Conservation (phyloP, 176 grass and related monocot species). For the Oryza glumipatula region DNA sequence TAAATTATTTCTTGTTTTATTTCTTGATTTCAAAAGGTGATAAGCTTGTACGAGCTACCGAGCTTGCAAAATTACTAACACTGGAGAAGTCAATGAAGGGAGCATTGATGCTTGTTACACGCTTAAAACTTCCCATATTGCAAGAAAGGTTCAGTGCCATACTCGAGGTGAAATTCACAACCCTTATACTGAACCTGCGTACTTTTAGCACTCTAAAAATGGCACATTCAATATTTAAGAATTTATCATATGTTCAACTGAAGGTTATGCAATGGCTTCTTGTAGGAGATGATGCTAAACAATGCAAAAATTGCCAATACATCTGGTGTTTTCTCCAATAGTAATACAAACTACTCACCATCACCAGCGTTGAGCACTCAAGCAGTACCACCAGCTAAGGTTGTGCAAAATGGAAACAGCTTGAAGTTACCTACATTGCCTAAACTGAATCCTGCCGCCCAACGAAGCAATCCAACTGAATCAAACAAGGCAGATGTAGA, state of each 20-base stretch:
- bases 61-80: conserved; percentile 75
- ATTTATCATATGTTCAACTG: conserved; percentile 13
- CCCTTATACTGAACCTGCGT: conserved; percentile 12
- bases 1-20: conserved; percentile 9
- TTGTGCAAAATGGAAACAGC: conserved; percentile 30
- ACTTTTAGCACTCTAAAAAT: conserved; percentile 15
- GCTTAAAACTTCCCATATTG: conserved; percentile 83
- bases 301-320: conserved; percentile 29
- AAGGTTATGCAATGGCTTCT: conserved; percentile 34
- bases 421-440: conserved; percentile 25
- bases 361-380: conserved; percentile 12
- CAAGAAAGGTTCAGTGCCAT: conserved; percentile 86
- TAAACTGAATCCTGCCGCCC: conserved; percentile 4
- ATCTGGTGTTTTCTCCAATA: conserved; percentile 19
- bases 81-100: conserved; percentile 92
- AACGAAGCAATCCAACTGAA: conserved; percentile 29
- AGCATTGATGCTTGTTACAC: conserved; percentile 85
- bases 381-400: conserved; percentile 15
- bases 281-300: conserved; percentile 81
- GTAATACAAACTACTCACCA: conserved; percentile 27
- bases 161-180: conserved; percentile 63
- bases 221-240: not conserved
- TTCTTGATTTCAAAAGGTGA: conserved; percentile 66
- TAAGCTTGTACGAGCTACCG: conserved; percentile 82
- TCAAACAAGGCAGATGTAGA: conserved; percentile 42